Evolutionary conservation across 2,329 filamentous ascomycete species (phyloP).

Genomic region (Curvularia verruculosa): DNA sequence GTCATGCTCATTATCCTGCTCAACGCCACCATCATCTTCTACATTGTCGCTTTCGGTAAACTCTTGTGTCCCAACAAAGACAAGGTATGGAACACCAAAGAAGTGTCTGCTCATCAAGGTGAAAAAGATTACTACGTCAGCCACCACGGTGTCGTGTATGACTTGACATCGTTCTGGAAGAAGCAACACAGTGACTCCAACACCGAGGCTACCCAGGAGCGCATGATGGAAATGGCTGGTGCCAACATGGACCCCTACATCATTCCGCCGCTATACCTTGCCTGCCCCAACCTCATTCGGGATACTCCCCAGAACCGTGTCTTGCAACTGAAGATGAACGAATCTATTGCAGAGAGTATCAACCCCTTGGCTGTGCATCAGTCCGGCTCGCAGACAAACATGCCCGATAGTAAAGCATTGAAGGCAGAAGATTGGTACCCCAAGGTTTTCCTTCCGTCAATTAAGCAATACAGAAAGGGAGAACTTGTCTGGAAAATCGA

Average conservation of each 20-base stretch:
- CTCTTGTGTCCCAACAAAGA: slow-evolving; percentile 89
- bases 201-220: slow-evolving; percentile 63
- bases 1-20: slow-evolving; percentile 79
- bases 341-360: slow-evolving; percentile 54
- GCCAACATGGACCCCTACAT: slow-evolving; percentile 85
- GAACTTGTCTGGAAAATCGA: slow-evolving; percentile 73
- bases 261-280: slow-evolving; percentile 72
- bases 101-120: slow-evolving; percentile 75
- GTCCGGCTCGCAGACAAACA: slow-evolving; percentile 67
- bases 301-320: slow-evolving; percentile 51
- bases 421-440: slow-evolving; percentile 76
- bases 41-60: slow-evolving; percentile 84
- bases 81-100: slow-evolving; percentile 79
- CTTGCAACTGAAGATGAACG: slow-evolving; percentile 67
- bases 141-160: slow-evolving; percentile 87
- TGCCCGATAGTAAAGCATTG: slow-evolving; percentile 62
- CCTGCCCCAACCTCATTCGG: slow-evolving; percentile 75
- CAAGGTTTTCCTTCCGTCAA: slow-evolving; percentile 73
- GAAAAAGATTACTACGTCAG: slow-evolving; percentile 83
- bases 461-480: slow-evolving; percentile 87
- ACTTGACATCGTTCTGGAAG: slow-evolving; percentile 87
- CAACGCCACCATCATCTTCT: slow-evolving; percentile 85
- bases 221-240: slow-evolving; percentile 81
- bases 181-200: slow-evolving; percentile 78
- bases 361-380: slow-evolving; percentile 67